Base-by-base conservation (phyloP, 2,329 filamentous ascomycete species). In the Talaromyces sp. region DNA sequence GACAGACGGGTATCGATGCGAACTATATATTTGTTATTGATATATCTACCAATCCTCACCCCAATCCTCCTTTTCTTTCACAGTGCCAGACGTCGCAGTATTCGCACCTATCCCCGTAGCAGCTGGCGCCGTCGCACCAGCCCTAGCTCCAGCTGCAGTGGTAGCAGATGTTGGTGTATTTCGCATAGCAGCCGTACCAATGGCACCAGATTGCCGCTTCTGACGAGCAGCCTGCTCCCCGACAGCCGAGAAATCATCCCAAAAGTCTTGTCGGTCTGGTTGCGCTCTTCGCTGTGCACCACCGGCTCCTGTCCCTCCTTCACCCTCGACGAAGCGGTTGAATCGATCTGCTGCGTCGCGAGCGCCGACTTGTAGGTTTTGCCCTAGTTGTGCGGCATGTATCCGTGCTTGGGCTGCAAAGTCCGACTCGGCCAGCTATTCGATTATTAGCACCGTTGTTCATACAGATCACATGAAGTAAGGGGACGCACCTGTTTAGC, bases 271-370 rank as follows among this genome's bases (percentile, higher is more conserved):
- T 78, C 89, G 90, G 66, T 88, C 86, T 8, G 85, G 85, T 76
- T 90, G 84, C 82, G 75, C 41, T 22, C 61, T 71, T 6, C 74
- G 73, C 33, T 74, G 73, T 11, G 72, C 88, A 33, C 62, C 54
- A 45, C 60, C 87, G 72, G 37, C 72, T 37, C 24, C 64, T 77
- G 81, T 62, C 24, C 83, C 80, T 14, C 83, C 80, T 16, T 85
- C 85, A 3, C 90, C 92, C 75, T 98, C 95, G 61, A 98, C 93
- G 72, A 98, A 97, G 60, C 89, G 88, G 74, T 85, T 92, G 80
- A 98, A 90, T 47, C 88, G 86, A 8, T 95, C 90, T 63, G 92
- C 89, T 0, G 93, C 92, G 62, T 84, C 88, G 73, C 87, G 88
- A 33, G 90, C 89, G 14, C 90, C 89, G 11, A 81, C 78, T 72